Percentiles rank a stretch among this genome's conserved stretches.
Evolutionary conservation across 305 asterid species (phyloP).

Genomic region (Ruellia speciosa): DNA sequence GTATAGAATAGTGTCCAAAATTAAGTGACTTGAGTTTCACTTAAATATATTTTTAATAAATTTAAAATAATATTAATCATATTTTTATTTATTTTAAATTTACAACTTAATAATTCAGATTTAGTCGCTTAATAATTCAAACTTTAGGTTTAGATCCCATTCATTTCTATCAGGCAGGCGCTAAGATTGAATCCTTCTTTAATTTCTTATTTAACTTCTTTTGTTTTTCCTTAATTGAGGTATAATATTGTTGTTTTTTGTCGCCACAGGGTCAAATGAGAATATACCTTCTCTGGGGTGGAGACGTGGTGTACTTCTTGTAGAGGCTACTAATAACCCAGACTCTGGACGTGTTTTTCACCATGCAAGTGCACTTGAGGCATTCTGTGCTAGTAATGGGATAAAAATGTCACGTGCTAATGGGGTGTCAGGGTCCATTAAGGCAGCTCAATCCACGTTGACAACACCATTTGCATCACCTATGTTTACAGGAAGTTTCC

Average conservation of each 20-base stretch:
- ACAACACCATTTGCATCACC: constrained; percentile 88
- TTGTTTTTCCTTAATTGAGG: constrained; percentile 18
- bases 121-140: no score
- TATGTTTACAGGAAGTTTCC: constrained; percentile 96
- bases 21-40: no score
- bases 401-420: constrained; percentile 55
- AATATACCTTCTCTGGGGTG: constrained; percentile 77
- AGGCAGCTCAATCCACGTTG: constrained; percentile 47
- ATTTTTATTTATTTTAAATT: no score
- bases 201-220: constrained; percentile 18
- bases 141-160: no score
- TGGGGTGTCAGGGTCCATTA: constrained; percentile 49
- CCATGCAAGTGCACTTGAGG: constrained; percentile 85
- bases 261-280: constrained; percentile 37
- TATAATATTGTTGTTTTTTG: constrained; percentile 18
- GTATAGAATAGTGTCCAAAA: no score
- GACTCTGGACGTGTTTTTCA: constrained; percentile 90
- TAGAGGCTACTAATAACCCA: constrained; percentile 91
- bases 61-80: no score
- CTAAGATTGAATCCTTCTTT: constrained; percentile 18
- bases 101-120: no score
- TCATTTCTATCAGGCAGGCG: no score
- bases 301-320: constrained; percentile 86
- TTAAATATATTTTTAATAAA: no score
- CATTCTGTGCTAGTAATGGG: constrained; percentile 67